phyloP scores from a whole-genome alignment of 2,329 filamentous ascomycete species.

The Ceratocystis huliohia region DNA sequence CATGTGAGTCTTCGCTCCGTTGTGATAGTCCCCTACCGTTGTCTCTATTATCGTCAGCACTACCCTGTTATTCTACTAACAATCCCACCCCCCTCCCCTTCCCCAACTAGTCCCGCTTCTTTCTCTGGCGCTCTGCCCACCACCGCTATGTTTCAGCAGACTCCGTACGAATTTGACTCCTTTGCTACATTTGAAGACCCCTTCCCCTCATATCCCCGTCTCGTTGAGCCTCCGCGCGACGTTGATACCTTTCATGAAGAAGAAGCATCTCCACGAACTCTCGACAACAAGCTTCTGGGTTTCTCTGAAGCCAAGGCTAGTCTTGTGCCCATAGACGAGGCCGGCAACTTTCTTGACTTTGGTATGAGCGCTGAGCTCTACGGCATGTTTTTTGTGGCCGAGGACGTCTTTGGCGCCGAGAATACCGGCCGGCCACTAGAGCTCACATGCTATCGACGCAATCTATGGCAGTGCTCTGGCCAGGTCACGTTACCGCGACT shows the following conservation, averaged over 20 bases:
- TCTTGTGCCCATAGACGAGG: conserved; percentile 51
- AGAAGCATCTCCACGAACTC: conserved; percentile 41
- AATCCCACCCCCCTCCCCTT: background rate
- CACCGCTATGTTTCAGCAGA: background rate
- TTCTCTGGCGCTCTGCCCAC: background rate
- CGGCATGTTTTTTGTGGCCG: conserved; percentile 80
- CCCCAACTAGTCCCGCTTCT: background rate
- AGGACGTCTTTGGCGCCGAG: conserved; percentile 60
- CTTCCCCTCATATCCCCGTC: conserved; percentile 42
- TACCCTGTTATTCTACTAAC: background rate
- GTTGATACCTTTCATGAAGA: conserved; percentile 27
- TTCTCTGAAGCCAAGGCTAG: conserved; percentile 54
- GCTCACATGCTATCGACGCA: conserved; percentile 86
- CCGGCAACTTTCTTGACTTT: conserved; percentile 49
- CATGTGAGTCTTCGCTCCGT: conserved; percentile 2
- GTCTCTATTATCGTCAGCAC: background rate
- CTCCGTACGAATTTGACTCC: conserved; percentile 12
- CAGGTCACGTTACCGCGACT: conserved; percentile 50
- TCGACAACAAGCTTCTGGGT: conserved; percentile 59
- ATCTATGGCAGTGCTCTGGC: conserved; percentile 89
- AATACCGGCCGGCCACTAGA: conserved; percentile 52
- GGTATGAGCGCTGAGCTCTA: conserved; percentile 63
- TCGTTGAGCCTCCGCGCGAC: conserved; percentile 31
- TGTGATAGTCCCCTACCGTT: too few species aligned
- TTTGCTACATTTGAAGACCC: conserved; percentile 46